These are phyloP conservation scores for Cryphonectria naterciae DNA, from an alignment of 2,329 filamentous ascomycete genomes.

Conservation along the genomic window DNA sequence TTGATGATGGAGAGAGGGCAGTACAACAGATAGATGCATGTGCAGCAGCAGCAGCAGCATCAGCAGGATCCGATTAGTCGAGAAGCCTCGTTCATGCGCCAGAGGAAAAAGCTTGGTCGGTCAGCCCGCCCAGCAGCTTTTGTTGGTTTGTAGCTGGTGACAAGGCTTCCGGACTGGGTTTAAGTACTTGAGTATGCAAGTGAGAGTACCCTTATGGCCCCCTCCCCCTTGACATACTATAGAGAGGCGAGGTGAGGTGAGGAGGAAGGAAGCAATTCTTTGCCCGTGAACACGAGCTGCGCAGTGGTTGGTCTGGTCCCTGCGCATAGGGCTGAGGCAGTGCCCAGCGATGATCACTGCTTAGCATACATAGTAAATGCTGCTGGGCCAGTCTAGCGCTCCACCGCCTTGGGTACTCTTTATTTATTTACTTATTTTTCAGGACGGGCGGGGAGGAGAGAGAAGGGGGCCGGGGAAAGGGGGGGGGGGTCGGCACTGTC, in stretches of 20 bases:
- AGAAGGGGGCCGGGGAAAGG: too few relatives aligned
- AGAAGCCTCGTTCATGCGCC: slow-evolving; percentile 2
- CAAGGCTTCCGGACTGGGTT: neutral
- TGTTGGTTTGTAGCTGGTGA: neutral
- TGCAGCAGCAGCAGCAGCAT: neutral
- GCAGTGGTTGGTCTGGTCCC: slow-evolving; percentile 13
- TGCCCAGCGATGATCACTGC: slow-evolving; percentile 7
- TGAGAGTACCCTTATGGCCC: neutral
- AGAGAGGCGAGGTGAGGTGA: slow-evolving; percentile 1
- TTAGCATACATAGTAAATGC: neutral
- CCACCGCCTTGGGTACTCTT: slow-evolving; percentile 14
- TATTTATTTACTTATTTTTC: neutral
- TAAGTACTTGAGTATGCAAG: neutral
- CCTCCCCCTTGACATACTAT: neutral
- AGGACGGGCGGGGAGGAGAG: neutral
- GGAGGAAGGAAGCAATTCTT: neutral
- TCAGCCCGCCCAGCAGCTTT: neutral
- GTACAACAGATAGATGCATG: neutral
- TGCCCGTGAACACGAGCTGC: neutral
- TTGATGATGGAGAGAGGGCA: neutral
- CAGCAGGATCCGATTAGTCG: neutral
- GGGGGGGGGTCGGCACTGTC: neutral
- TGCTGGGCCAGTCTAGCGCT: slow-evolving; percentile 8
- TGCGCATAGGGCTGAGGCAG: slow-evolving; percentile 28
- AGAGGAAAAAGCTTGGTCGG: neutral